Evolutionary conservation across 768 basidiomycete species (phyloP).

Genomic region (Suillus sp.): DNA sequence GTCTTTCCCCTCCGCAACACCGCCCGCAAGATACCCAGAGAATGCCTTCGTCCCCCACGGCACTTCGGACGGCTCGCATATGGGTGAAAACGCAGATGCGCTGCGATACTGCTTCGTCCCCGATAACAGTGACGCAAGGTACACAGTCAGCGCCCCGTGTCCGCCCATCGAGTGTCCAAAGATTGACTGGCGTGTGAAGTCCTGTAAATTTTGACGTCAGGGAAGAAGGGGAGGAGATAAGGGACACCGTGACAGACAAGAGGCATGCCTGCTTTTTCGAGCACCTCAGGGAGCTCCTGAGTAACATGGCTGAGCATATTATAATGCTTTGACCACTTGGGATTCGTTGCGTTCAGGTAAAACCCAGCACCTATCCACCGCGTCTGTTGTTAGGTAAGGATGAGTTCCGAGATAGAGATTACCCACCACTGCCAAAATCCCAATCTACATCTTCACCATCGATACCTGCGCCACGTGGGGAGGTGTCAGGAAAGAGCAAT

Average conservation of each 20-base stretch:
- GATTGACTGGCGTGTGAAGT: slow-evolving; percentile 81
- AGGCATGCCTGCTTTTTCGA: slow-evolving; percentile 73
- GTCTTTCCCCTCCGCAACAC: slow-evolving; percentile 70
- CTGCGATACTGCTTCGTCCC: slow-evolving; percentile 74
- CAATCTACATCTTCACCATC: slow-evolving; percentile 80
- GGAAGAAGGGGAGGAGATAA: slow-evolving; percentile 1
- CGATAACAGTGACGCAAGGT: slow-evolving; percentile 63
- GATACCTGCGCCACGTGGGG: slow-evolving; percentile 87
- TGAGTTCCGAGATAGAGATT: neutral
- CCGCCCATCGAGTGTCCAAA: slow-evolving; percentile 99
- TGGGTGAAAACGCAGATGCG: slow-evolving; percentile 86
- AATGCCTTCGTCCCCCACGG: slow-evolving; percentile 96
- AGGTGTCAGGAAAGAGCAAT: slow-evolving; percentile 93
- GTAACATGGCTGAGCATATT: slow-evolving; percentile 89
- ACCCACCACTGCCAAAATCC: slow-evolving; percentile 85
- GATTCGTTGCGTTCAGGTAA: slow-evolving; percentile 88
- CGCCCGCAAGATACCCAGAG: slow-evolving; percentile 76
- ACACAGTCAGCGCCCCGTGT: slow-evolving; percentile 90
- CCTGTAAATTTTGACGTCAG: slow-evolving; percentile 45
- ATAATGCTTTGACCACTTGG: slow-evolving; percentile 72
- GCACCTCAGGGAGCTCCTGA: slow-evolving; percentile 78
- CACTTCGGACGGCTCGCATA: slow-evolving; percentile 81
- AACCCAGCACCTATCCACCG: slow-evolving; percentile 73
- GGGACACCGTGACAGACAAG: slow-evolving; percentile 52
- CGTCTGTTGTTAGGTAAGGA: neutral